Percentiles rank a stretch among this genome's conserved stretches.
Conservation (phyloP, 2,329 filamentous ascomycete genomes). For the Alternaria novae-zelandiae region DNA sequence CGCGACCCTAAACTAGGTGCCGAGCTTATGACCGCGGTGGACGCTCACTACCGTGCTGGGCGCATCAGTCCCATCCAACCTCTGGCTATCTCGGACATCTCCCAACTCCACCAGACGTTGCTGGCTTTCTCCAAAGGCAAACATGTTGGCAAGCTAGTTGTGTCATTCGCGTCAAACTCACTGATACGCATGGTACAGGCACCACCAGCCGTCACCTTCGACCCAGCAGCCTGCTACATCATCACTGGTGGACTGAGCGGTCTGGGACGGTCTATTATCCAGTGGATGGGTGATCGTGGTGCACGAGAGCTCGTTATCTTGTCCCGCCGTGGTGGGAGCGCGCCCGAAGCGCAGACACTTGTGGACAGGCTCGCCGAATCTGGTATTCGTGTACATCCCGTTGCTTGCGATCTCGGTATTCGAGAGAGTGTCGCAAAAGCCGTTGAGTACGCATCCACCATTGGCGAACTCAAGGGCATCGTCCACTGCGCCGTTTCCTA, state of each 20-base stretch:
- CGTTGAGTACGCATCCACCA: neutral
- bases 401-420: conserved; percentile 13
- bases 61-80: conserved; percentile 3
- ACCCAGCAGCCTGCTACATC: conserved; percentile 21
- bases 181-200: conserved; percentile 3
- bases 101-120: conserved; percentile 12
- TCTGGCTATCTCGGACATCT: conserved; percentile 5
- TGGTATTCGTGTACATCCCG: neutral
- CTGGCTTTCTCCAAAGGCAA: conserved; percentile 14
- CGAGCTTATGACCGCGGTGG: conserved; percentile 3
- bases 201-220: conserved; percentile 2
- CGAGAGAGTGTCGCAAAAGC: conserved; percentile 3
- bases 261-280: conserved; percentile 20
- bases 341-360: neutral
- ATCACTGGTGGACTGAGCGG: conserved; percentile 28
- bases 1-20: conserved; percentile 4
- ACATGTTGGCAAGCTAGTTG: conserved; percentile 24
- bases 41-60: conserved; percentile 6
- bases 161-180: conserved; percentile 5
- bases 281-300: conserved; percentile 27
- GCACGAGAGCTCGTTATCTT: conserved; percentile 20
- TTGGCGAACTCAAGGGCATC: conserved; percentile 16
- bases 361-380: neutral
- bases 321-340: conserved; percentile 6
- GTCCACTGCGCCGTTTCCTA: conserved; percentile 17